Evolutionary conservation across 2,329 filamentous ascomycete genomes (phyloP), one percentile per base, ranked within the genome.

Genomic region (Helicocarpus griseus): DNA sequence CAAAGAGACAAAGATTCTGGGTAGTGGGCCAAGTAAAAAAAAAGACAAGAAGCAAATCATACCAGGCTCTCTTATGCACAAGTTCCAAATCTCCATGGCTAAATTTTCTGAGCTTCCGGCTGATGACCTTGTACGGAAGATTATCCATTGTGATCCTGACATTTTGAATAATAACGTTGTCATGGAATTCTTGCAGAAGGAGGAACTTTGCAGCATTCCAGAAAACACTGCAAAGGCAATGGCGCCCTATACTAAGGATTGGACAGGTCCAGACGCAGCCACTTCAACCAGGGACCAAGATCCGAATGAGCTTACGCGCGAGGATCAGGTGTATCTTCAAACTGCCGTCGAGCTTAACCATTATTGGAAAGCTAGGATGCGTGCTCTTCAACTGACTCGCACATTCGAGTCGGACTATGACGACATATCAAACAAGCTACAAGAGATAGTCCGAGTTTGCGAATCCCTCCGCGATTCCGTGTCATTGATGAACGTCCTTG

Each of bases 31-130:
- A 51, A 68, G 73, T 22, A 88, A 89, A 71, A 90, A 90, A 72
- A 85, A 88, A 63, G 91, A 96, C 66, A 97, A 97, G 81, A 97
- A 96, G 74, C 89, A 96, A 69, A 83, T 98, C 68, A 95, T 98
- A 63, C 89, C 87, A 45, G 85, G 83, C 58, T 91, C 97, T 69
- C 75, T 97, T 63, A 86, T 87, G 63, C 91, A 91, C 72, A 87
- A 82, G 52, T 94, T 89, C 72, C 87, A 94, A 77, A 97, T 98
- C 67, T 86, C 89, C 11, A 79, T 97, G 69, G 82, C 91, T 67
- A 97, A 96, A 66, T 95, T 93, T 69, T 94, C 89, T n/a, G 81
- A 87, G 53, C 76, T 82, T 52, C 78, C 89, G 36, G 83, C 88
- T 17, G 89, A 96, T 22, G 90, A 89, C 59, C 76, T 98, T 61